Evolutionary conservation across 164 flowering plant species (phyloP).

Genomic region (Kingdonia uniflora): DNA sequence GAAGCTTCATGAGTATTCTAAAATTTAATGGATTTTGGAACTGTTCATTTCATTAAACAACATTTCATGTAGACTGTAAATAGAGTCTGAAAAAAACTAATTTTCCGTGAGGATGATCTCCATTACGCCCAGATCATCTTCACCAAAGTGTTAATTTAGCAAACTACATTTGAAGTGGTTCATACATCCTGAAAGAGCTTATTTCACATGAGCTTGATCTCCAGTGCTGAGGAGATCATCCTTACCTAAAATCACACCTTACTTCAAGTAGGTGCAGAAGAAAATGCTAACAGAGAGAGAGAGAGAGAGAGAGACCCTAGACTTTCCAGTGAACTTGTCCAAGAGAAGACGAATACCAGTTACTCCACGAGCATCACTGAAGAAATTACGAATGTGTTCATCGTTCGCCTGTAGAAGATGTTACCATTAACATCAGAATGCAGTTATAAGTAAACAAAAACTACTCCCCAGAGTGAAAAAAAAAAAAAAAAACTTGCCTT

Average conservation of each 20-base stretch:
- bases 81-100: not conserved
- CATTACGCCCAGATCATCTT: too few relatives aligned
- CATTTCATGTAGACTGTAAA: not conserved
- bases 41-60: not conserved
- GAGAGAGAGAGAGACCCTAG: constrained; percentile 54
- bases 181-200: too few relatives aligned
- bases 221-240: too few relatives aligned
- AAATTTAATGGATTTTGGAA: too few relatives aligned
- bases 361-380: constrained; percentile 85
- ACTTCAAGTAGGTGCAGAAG: not conserved
- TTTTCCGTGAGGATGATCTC: too few relatives aligned
- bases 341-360: constrained; percentile 56
- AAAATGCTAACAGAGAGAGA: not conserved
- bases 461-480: not conserved
- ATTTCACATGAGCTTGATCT: too few relatives aligned
- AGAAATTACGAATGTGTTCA: constrained; percentile 54
- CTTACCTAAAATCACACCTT: too few relatives aligned
- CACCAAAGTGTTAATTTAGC: too few relatives aligned
- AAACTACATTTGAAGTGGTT: too few relatives aligned
- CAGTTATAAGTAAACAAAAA: not conserved
- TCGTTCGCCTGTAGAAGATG: constrained; percentile 44
- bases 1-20: too few relatives aligned
- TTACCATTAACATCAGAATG: not conserved
- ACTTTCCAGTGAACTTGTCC: constrained; percentile 67
- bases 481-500: constrained; percentile 55